Conservation (phyloP, 75 land plant species). For the Chamaecyparis obtusa region DNA sequence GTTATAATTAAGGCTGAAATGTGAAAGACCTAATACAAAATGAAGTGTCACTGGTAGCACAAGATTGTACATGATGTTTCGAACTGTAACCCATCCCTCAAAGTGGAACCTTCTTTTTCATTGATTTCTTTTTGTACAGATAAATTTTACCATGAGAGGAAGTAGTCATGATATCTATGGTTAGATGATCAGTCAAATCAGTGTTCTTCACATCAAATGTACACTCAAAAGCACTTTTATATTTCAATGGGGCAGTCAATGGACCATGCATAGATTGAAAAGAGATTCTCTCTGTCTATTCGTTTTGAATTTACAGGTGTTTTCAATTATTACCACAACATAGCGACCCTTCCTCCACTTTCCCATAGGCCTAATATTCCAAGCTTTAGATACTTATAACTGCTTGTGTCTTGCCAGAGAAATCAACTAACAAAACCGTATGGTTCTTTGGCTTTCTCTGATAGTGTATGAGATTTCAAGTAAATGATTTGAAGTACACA, state of each 20-base stretch:
- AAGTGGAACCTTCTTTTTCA: background rate
- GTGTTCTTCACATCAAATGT: background rate
- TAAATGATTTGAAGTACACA: background rate
- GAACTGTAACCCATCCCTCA: background rate
- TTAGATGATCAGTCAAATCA: background rate
- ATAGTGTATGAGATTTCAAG: background rate
- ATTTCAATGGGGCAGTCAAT: background rate
- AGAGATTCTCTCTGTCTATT: background rate
- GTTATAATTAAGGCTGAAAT: no score
- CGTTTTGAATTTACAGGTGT: background rate
- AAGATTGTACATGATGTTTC: background rate
- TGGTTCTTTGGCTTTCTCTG: background rate
- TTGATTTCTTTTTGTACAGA: background rate
- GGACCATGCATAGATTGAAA: background rate
- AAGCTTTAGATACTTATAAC: background rate
- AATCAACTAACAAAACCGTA: conserved; percentile 2
- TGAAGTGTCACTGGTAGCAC: background rate
- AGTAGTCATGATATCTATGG: background rate
- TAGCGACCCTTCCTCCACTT: background rate
- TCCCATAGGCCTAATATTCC: background rate
- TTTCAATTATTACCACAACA: background rate
- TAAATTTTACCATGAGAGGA: background rate
- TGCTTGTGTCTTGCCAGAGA: background rate
- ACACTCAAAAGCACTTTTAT: background rate
- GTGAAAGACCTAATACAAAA: no score